Percentiles rank a stretch among this genome's conserved stretches.
Evolutionary conservation across 2,329 filamentous ascomycete genomes (phyloP).

Genomic region (Lasiodiplodia sp.): DNA sequence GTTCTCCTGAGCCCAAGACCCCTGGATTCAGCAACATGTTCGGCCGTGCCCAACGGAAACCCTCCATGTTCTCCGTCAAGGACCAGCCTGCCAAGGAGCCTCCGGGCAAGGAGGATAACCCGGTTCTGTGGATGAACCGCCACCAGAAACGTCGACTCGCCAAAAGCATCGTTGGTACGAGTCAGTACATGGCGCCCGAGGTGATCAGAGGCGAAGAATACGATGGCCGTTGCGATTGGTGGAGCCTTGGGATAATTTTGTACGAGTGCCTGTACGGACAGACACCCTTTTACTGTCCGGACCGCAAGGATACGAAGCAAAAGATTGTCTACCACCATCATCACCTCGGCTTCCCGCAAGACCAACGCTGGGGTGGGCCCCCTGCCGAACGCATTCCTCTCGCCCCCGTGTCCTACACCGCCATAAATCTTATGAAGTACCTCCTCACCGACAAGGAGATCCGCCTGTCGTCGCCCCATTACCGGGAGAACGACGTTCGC

Average conservation of each 20-base stretch:
- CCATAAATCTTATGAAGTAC: slow-evolving; percentile 76
- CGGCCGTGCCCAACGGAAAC: slow-evolving; percentile 14
- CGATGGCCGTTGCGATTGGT: slow-evolving; percentile 95
- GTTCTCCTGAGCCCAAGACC: slow-evolving; percentile 38
- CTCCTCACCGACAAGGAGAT: slow-evolving; percentile 77
- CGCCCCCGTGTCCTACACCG: slow-evolving; percentile 68
- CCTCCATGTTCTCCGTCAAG: slow-evolving; percentile 5
- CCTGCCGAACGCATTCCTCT: slow-evolving; percentile 53
- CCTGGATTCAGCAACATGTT: slow-evolving; percentile 40
- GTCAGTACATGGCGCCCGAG: slow-evolving; percentile 98
- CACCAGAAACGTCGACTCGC: slow-evolving; percentile 72
- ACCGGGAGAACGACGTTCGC: slow-evolving; percentile 69
- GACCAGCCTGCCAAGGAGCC: slow-evolving; percentile 32
- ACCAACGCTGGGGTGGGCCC: slow-evolving; percentile 60
- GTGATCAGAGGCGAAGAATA: slow-evolving; percentile 83
- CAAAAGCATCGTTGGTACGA: slow-evolving; percentile 89
- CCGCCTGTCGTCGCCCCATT: slow-evolving; percentile 78
- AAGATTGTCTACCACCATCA: slow-evolving; percentile 80
- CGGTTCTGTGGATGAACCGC: slow-evolving; percentile 52
- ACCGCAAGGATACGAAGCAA: slow-evolving; percentile 81
- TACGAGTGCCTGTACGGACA: slow-evolving; percentile 94
- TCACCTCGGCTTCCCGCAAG: slow-evolving; percentile 73
- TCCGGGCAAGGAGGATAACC: slow-evolving; percentile 6
- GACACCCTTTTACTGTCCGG: slow-evolving; percentile 86
- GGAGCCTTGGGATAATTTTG: slow-evolving; percentile 93